Evolutionary conservation across 2,329 filamentous ascomycete species (phyloP), one percentile per base, ranked within the genome.

Genomic region (Escovopsis sp.): DNA sequence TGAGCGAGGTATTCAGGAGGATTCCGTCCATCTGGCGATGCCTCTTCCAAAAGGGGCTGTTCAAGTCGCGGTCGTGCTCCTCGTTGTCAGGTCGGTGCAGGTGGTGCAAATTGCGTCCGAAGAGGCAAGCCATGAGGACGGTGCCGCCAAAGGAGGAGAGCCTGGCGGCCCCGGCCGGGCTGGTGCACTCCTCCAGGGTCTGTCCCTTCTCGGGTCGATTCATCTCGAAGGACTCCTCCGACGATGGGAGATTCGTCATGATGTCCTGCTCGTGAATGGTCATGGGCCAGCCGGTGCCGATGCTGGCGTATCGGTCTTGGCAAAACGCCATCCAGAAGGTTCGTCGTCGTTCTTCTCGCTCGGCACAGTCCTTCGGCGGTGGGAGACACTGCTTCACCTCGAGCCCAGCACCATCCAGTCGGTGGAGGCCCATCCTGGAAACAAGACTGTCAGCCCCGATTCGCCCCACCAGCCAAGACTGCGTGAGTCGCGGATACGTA

Each of bases 231-330:
- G 85, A 78, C 34, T 93, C 81, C 39, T 96, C 88, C 1, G 79
- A 79, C 2, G 79, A 63, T 3, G 90, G 90, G 18, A 98, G 64
- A 45, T 86, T 80, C 17, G 86, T 92, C 61, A 81, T 67, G 45
- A 96, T 83, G 62, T 98, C 90, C 51, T 71, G 73, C 58, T 98
- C 90, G 44, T 96, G 88, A 36, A 96, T 73, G 1, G 72, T 76
- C 82, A 96, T 88, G 1, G 90, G 90, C 90, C 90, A 96, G 6
- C 90, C 90, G 2, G 90, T 96, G 25, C 90, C 90, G 38, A 94
- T 90, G 49, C 86, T 94, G 5, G 86, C 83, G 57, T 94, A 96
- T 35, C 90, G 75, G 51, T 96, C 90, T 42, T 86, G 65, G 46
- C 79, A 85, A 50, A 94, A 96, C 4, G 81, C 74, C 75, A 90